Evolutionary conservation across 768 basidiomycete species (phyloP), one percentile per base, ranked within the genome.

Genomic region (Tephrocybe sp.): DNA sequence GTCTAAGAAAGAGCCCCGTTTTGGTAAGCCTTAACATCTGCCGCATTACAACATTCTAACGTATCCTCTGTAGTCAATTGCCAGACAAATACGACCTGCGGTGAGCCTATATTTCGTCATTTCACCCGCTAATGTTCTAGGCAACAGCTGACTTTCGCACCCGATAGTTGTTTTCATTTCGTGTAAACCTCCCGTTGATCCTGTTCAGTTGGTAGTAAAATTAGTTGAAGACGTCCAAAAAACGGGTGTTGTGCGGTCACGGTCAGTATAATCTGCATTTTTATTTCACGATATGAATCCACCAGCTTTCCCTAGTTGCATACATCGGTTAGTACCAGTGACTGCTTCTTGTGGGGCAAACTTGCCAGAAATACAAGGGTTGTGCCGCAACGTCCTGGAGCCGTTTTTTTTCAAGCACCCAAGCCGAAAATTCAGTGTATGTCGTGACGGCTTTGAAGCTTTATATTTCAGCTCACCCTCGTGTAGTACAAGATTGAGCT

Each of bases 401-500:
- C 57, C 72, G 0, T 84, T 83, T 58, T 79, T 86, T 51, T 67
- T 70, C 0, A 68, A 71, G 38, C 69, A 78, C 37, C 60, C 74
- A 0, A 72, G 65, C 9, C 69, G 64, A 54, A 71, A 67, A 50
- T 82, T 70, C 59, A 82, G 67, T 41, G 87, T 83, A 63, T 46
- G 73, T 35, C 21, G 6, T 21, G 13, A 32, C 51, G 40, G 16
- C 28, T 13, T 51, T 25, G 19, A 38, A 19, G 9, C 9, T 37
- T 37, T 19, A 19, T 7, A 37, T 37, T 19, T 7, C 18, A 7
- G 16, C 21, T 13, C 21, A n/a, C n/a, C n/a, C n/a, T n/a, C n/a
- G n/a, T n/a, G n/a, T 51, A 92, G 91, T 93, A 89, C 70, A 92
- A 92, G 64, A 82, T 92, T 30, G 89, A 92, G 57, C 60, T 89